Evolutionary conservation across 371 early-diverging fungal species (phyloP).

Genomic region (Mortierella sp.): DNA sequence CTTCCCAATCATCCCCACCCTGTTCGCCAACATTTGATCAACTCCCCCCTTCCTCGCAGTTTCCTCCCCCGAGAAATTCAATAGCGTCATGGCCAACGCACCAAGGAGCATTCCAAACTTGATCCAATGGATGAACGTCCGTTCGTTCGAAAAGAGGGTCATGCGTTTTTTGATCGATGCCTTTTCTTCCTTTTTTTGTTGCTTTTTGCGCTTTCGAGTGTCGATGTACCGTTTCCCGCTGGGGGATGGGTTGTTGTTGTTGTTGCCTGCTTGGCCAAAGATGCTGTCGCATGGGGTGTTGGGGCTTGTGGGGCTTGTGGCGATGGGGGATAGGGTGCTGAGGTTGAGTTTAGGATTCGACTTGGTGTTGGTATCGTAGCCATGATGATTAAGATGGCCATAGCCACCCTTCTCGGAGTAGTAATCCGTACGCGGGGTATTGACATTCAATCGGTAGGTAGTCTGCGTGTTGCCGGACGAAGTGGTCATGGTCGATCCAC

Average conservation of each 20-base stretch:
- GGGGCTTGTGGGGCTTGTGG: not conserved
- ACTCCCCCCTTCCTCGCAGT: not conserved
- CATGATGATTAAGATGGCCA: no score
- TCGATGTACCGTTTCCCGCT: slow-evolving; percentile 39
- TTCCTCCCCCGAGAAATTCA: slow-evolving; percentile 69
- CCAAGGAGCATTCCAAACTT: slow-evolving; percentile 77
- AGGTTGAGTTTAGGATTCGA: not conserved
- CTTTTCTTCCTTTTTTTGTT: not conserved
- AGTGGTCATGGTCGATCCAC: not conserved
- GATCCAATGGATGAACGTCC: slow-evolving; percentile 91
- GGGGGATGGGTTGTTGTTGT: not conserved
- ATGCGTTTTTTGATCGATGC: slow-evolving; percentile 21
- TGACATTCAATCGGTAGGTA: not conserved
- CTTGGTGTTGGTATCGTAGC: not conserved
- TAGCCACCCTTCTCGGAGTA: not conserved
- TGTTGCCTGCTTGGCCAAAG: not conserved
- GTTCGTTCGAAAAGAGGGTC: slow-evolving; percentile 95
- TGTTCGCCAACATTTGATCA: slow-evolving; percentile 9
- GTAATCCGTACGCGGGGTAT: not conserved
- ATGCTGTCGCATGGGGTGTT: not conserved
- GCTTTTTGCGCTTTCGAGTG: slow-evolving; percentile 15
- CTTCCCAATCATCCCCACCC: slow-evolving; percentile 29
- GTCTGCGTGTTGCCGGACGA: not conserved
- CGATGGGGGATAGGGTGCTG: not conserved
- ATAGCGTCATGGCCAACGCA: slow-evolving; percentile 73